Percentiles rank a stretch among this genome's conserved stretches.
These are phyloP conservation scores for Cytospora chrysosperma DNA, from an alignment of 2,329 filamentous ascomycete genomes.

Conservation along the genomic window DNA sequence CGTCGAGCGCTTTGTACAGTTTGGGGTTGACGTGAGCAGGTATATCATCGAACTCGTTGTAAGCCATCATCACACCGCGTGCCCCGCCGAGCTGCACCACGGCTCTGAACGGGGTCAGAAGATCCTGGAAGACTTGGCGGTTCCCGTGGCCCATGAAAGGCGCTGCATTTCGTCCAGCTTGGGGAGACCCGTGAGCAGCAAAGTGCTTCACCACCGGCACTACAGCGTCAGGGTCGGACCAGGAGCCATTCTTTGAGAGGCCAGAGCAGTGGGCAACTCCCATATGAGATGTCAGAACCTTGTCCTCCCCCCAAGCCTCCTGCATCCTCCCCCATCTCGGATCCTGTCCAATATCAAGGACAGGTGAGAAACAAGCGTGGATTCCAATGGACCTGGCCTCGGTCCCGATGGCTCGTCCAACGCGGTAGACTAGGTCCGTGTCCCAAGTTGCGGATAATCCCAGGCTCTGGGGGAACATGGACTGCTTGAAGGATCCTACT, in stretches of 20 bases:
- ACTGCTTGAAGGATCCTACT: slow-evolving; percentile 45
- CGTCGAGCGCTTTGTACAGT: slow-evolving; percentile 38
- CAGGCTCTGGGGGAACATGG: slow-evolving; percentile 44
- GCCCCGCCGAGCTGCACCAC: slow-evolving; percentile 42
- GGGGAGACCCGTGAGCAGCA: slow-evolving; percentile 43
- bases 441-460: slow-evolving; percentile 44
- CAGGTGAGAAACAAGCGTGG: slow-evolving; percentile 44
- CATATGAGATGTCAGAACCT: slow-evolving; percentile 44
- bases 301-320: slow-evolving; percentile 48
- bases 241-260: slow-evolving; percentile 44
- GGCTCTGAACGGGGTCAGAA: slow-evolving; percentile 44
- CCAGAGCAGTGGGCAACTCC: slow-evolving; percentile 44
- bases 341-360: slow-evolving; percentile 44
- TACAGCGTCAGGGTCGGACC: slow-evolving; percentile 42
- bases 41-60: slow-evolving; percentile 42
- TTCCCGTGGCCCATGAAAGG: slow-evolving; percentile 45
- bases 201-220: slow-evolving; percentile 47
- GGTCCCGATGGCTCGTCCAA: slow-evolving; percentile 42
- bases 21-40: slow-evolving; percentile 41
- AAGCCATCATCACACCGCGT: slow-evolving; percentile 45
- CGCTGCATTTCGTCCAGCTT: slow-evolving; percentile 43
- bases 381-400: slow-evolving; percentile 46
- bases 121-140: slow-evolving; percentile 42
- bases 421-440: slow-evolving; percentile 40
- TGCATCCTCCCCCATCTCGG: slow-evolving; percentile 45